These are phyloP conservation scores for Tremella yokohamensis DNA, from an alignment of 768 basidiomycete species.

Conservation along the genomic window DNA sequence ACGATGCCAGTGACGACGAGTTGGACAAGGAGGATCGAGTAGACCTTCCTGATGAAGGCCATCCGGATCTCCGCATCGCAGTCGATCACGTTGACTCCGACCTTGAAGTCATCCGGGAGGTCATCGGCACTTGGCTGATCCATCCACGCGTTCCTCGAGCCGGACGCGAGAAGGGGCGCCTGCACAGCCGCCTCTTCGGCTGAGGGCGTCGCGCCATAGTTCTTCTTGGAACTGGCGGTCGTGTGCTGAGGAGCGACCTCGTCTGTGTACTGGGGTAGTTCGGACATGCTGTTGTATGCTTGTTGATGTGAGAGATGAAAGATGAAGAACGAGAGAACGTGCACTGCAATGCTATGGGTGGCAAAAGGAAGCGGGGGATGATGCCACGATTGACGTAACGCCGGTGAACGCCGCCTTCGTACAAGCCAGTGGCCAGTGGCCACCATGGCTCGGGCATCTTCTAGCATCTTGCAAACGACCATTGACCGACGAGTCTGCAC, in stretches of 20 bases:
- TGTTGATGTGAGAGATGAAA: not conserved
- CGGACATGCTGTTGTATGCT: slow-evolving; percentile 19
- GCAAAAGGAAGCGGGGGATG: not conserved
- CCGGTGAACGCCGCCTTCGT: not conserved
- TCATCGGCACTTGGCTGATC: slow-evolving; percentile 73
- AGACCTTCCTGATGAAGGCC: slow-evolving; percentile 74
- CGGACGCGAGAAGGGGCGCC: slow-evolving; percentile 17
- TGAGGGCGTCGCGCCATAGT: slow-evolving; percentile 33
- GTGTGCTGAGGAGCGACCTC: slow-evolving; percentile 7
- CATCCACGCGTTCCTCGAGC: slow-evolving; percentile 45
- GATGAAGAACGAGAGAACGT: slow-evolving; percentile 1
- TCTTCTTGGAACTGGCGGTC: slow-evolving; percentile 15
- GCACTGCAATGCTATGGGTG: not conserved
- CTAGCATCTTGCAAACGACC: not conserved
- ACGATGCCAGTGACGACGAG: slow-evolving; percentile 71
- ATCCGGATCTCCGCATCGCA: slow-evolving; percentile 65
- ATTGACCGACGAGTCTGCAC: not conserved
- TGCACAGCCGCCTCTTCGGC: slow-evolving; percentile 16
- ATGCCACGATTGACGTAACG: not conserved
- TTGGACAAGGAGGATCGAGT: slow-evolving; percentile 56
- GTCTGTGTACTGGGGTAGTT: slow-evolving; percentile 45
- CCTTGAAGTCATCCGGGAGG: slow-evolving; percentile 88
- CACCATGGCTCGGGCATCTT: no score
- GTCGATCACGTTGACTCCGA: slow-evolving; percentile 39
- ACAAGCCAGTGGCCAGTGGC: no score